Evolutionary conservation across 352 stramenopile species (phyloP), one percentile per base, ranked within the genome.

Genomic region (Phytophthora boehmeriae): DNA sequence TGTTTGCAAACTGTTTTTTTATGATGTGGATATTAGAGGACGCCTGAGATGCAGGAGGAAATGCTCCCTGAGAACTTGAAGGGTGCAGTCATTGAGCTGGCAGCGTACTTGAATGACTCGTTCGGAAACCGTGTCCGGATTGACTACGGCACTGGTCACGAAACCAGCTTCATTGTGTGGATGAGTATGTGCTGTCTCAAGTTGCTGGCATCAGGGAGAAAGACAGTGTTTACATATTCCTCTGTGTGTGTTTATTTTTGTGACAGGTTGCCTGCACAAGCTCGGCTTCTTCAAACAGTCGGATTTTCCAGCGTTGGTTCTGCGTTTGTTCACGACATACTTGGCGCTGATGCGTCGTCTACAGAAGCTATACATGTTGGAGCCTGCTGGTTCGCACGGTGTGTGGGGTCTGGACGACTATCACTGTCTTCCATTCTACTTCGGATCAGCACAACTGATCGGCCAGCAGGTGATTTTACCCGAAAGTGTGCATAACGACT

Each of bases 341-440:
- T 71, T 99, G 36, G 78, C 92, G 51, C 73, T 99, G 25, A 98
- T 97, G 72, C 81, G 96, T 28, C 84, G 89, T 8, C 75, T 99
- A 20, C 97, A 99, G 76, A 97, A 88, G 72, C 79, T 94, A 36
- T 99, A 99, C 78, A 97, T 98, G 86, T 83, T 99, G 9, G 98
- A 99, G 78, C 97, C 98, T 8, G 98, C 98, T 19, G 98, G 98
- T n/a, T 98, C 88, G 19, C 97, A 99, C 72, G 98, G 98, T 32
- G 97, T 99, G 22, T 99, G 98, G 97, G 97, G 95, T 20, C 83
- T 99, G 38, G 98, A 99, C 69, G 97, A 99, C 80, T 99, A 99
- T 76, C 97, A 99, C 63, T 99, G 97, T 67, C 79, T 99, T 28
- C 89, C 95, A 1, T 99, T 99, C 73, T 98, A 98, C 73, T 98